Percentiles rank a stretch among this genome's conserved stretches.
phyloP scores from a whole-genome alignment of 495 filamentous ascomycete genomes.

The Sordaria brevicollis region DNA sequence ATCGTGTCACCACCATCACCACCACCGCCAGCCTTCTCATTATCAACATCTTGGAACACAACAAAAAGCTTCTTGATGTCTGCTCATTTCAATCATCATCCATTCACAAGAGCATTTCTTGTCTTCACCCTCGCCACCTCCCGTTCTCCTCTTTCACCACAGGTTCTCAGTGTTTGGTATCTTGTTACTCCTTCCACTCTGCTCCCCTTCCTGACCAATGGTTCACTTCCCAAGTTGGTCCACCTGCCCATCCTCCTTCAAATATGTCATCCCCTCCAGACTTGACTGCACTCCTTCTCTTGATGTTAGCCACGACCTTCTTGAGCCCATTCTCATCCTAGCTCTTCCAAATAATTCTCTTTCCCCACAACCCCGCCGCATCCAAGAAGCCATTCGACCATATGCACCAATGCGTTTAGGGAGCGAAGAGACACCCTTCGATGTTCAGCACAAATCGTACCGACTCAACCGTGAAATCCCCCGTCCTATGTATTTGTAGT shows the following conservation, averaged over 20 bases:
- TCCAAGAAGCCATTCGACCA: neutral
- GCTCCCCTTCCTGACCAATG: neutral
- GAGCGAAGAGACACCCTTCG: neutral
- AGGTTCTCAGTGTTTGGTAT: neutral
- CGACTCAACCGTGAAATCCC: neutral
- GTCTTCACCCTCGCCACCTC: neutral
- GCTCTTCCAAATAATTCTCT: neutral
- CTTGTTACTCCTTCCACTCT: neutral
- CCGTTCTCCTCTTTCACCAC: neutral
- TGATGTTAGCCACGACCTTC: neutral
- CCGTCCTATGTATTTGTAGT: neutral
- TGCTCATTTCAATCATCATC: neutral
- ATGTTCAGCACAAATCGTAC: neutral
- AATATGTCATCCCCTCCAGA: neutral
- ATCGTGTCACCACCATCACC: neutral
- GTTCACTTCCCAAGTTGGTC: neutral
- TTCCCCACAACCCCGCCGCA: neutral
- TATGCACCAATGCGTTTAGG: neutral
- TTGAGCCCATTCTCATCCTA: neutral
- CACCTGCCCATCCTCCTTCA: neutral
- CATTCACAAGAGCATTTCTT: neutral
- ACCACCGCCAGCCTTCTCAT: neutral
- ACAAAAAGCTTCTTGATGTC: neutral
- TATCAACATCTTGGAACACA: neutral
- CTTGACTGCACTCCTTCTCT: neutral